A percentile compares a stretch with the other conserved stretches of the same genome.
Evolutionary conservation across 1,284 basidiomycete genomes (phyloP).

Genomic region (Apiotrichum porosum): DNA sequence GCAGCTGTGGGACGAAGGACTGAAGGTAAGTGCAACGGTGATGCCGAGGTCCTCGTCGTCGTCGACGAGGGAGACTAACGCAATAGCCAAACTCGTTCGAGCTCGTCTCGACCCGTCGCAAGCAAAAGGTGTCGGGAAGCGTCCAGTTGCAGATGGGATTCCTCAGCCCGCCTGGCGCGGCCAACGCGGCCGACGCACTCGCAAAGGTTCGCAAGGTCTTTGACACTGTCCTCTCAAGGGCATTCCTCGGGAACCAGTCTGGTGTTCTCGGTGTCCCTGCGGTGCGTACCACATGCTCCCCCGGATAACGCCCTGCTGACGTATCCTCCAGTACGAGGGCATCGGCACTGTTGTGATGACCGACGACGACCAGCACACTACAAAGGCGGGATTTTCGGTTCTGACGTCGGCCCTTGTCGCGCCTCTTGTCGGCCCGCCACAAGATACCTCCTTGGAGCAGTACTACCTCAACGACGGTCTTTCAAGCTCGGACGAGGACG

Average conservation of each 20-base stretch:
- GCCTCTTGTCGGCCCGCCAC: conserved; percentile 14
- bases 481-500: conserved; percentile 57
- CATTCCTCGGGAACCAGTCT: conserved; percentile 53
- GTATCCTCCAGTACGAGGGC: conserved; percentile 67
- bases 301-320: too few relatives aligned
- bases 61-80: too few relatives aligned
- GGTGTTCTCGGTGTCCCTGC: conserved; percentile 62
- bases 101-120: conserved; percentile 56
- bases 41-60: not conserved
- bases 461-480: conserved; percentile 71
- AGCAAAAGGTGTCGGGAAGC: conserved; percentile 55
- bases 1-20: conserved; percentile 34
- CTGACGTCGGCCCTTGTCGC: conserved; percentile 21
- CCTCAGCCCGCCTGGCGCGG: conserved; percentile 50
- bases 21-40: conserved; percentile 28
- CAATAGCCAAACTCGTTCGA: conserved; percentile 2
- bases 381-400: conserved; percentile 3
- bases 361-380: not conserved
- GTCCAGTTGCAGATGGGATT: conserved; percentile 75
- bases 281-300: conserved; percentile 59
- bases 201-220: conserved; percentile 52
- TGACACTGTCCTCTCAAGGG: conserved; percentile 60
- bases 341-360: conserved; percentile 66
- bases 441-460: conserved; percentile 33
- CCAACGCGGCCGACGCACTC: conserved; percentile 24